These are phyloP conservation scores for Fusarium musae DNA, from an alignment of 2,329 filamentous ascomycete species.

Conservation along the genomic window DNA sequence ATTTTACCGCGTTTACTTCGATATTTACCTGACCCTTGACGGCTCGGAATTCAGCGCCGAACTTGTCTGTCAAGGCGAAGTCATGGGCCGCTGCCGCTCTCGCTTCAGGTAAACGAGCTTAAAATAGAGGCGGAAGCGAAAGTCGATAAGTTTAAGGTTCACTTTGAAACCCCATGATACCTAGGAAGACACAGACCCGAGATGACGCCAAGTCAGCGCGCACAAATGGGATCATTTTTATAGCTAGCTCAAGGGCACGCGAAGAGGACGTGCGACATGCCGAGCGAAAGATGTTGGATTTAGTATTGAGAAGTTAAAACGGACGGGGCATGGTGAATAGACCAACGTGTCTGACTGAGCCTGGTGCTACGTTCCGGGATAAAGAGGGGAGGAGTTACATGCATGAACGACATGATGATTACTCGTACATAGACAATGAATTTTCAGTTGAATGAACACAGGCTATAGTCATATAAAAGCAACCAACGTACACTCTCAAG, in stretches of 20 bases:
- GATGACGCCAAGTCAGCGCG: conserved; percentile 15
- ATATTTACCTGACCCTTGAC: conserved; percentile 91
- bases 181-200: conserved; percentile 36
- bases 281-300: conserved; percentile 40
- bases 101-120: conserved; percentile 73
- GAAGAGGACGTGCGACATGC: conserved; percentile 25
- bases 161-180: conserved; percentile 44
- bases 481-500: neutral
- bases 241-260: conserved; percentile 15
- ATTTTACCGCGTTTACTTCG: conserved; percentile 86
- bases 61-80: conserved; percentile 97
- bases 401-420: conserved; percentile 38
- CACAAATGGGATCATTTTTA: conserved; percentile 17
- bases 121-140: conserved; percentile 24
- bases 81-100: conserved; percentile 96
- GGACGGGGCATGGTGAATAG: conserved; percentile 21
- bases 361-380: conserved; percentile 28
- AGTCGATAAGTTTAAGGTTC: conserved; percentile 42
- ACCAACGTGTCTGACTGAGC: conserved; percentile 29
- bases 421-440: conserved; percentile 38
- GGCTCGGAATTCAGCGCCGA: conserved; percentile 98
- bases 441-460: conserved; percentile 24
- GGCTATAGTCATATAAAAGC: neutral
- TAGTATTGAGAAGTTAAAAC: conserved; percentile 35
- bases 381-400: conserved; percentile 33